phyloP scores from a whole-genome alignment of 2,329 filamentous ascomycete genomes.

The Cercospora janseana region DNA sequence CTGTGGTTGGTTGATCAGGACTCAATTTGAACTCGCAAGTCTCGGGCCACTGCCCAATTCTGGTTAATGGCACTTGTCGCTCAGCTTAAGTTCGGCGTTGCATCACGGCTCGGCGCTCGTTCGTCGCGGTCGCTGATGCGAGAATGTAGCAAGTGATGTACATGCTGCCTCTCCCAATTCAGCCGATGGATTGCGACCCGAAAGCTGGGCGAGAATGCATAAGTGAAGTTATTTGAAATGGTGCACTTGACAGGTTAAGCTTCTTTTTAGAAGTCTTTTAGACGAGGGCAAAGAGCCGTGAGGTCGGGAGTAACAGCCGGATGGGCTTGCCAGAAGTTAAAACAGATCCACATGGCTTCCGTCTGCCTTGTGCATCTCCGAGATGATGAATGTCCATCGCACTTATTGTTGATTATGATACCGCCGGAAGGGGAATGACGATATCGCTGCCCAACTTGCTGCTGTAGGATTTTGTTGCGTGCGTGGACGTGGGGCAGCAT shows the following conservation, averaged over 20 bases:
- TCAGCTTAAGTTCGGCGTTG: slow-evolving; percentile 1
- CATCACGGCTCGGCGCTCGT: background rate
- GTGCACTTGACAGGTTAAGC: slow-evolving; percentile 12
- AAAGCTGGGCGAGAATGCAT: too few species aligned
- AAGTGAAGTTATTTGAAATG: slow-evolving; percentile 14
- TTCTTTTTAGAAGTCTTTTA: slow-evolving; percentile 18
- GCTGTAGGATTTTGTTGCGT: background rate
- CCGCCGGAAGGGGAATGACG: too few species aligned
- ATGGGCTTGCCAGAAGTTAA: slow-evolving; percentile 3
- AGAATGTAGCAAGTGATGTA: background rate
- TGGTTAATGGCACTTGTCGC: slow-evolving; percentile 3
- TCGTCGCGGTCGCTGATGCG: background rate
- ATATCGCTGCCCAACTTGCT: too few species aligned
- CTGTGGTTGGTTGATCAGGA: slow-evolving; percentile 17
- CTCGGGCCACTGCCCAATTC: slow-evolving; percentile 11
- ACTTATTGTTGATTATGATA: slow-evolving; percentile 1
- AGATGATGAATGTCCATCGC: background rate
- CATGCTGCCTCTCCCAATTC: background rate
- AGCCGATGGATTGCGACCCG: too few species aligned
- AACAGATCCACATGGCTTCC: slow-evolving; percentile 4
- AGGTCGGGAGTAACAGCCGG: slow-evolving; percentile 11
- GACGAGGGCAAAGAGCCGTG: slow-evolving; percentile 4
- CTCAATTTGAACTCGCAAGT: slow-evolving; percentile 5
- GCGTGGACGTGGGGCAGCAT: background rate
- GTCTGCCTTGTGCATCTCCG: slow-evolving; percentile 5